Conservation (phyloP, 1,139 yeast genomes). For the Arxiozyma heterogenica region DNA sequence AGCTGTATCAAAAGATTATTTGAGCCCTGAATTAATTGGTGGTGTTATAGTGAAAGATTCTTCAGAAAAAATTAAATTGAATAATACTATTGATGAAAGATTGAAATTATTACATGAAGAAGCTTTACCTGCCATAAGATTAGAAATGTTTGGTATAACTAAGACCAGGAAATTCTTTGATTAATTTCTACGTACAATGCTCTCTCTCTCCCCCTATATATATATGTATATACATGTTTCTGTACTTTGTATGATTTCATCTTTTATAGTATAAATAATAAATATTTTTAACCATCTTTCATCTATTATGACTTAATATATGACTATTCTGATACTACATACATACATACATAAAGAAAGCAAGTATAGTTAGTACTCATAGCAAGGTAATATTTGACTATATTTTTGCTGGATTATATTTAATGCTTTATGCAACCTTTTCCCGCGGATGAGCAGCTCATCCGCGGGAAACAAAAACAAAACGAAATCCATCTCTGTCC, state of each 20-base stretch:
- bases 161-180: slow-evolving; percentile 84
- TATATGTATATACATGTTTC: neutral
- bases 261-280: neutral
- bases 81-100: slow-evolving; percentile 93
- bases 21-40: slow-evolving; percentile 65
- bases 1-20: slow-evolving; percentile 51
- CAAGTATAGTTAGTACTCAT: no score
- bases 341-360: neutral
- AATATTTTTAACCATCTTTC: no score
- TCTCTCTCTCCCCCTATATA: neutral
- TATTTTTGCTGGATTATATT: no score
- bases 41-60: slow-evolving; percentile 70
- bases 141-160: slow-evolving; percentile 85
- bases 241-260: neutral
- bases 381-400: no score
- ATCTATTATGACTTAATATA: neutral
- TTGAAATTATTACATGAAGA: slow-evolving; percentile 70
- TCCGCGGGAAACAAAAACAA: no score
- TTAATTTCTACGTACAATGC: slow-evolving; percentile 32
- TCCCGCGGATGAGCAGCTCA: neutral
- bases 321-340: no score
- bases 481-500: no score
- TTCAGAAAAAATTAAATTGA: slow-evolving; percentile 75
- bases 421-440: no score
- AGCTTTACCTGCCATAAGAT: slow-evolving; percentile 86